Conservation (phyloP, 192 early-diverging fungal genomes). For the Allomyces arbusculus region DNA sequence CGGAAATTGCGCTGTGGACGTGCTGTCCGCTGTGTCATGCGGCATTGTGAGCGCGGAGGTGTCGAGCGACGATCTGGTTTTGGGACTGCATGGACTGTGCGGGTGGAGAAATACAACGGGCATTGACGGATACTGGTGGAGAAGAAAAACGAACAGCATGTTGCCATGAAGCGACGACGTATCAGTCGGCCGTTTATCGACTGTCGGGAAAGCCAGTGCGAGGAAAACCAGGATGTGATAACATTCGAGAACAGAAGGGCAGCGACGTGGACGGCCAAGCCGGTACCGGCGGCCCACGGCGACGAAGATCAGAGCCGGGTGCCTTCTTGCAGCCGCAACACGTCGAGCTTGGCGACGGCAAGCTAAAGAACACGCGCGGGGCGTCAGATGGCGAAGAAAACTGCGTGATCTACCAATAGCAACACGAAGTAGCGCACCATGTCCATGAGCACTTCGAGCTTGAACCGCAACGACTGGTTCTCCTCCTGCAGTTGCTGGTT, state of each 20-base stretch:
- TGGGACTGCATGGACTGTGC: no score
- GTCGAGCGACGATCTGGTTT: no score
- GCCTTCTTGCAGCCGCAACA: neutral
- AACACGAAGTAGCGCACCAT: neutral
- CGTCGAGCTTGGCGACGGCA: neutral
- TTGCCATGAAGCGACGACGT: no score
- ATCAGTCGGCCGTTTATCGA: no score
- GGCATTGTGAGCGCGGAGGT: neutral
- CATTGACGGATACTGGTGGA: no score
- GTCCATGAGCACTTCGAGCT: neutral
- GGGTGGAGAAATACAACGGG: no score
- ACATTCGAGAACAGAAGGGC: no score
- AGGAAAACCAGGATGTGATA: no score
- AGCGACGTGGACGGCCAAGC: no score
- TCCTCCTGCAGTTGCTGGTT: neutral
- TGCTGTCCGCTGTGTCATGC: constrained; percentile 33
- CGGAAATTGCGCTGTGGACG: constrained; percentile 19
- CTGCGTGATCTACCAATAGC: neutral
- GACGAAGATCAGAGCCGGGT: neutral
- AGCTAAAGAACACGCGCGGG: neutral
- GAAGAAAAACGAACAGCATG: no score
- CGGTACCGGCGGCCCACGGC: no score
- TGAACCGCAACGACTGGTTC: neutral
- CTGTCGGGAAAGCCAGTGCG: no score
- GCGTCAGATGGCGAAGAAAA: neutral